phyloP scores from a whole-genome alignment of 2,329 filamentous ascomycete genomes.

The Ophiognomonia clavigignenti-juglandacearum region DNA sequence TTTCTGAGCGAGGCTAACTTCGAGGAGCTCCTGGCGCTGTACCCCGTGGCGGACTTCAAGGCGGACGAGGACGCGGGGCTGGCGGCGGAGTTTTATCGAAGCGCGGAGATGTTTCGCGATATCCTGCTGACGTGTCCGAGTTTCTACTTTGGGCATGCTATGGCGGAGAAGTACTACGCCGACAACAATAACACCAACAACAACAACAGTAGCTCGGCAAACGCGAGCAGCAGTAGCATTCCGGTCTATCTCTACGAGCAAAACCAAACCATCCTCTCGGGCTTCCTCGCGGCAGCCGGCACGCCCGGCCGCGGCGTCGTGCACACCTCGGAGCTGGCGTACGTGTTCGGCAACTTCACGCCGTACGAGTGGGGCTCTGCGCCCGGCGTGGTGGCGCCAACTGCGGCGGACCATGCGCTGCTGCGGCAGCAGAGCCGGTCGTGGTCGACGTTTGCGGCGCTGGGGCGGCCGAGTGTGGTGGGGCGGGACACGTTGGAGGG shows the following conservation, averaged over 20 bases:
- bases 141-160: conserved; percentile 3
- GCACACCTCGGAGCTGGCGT: not conserved
- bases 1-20: not conserved
- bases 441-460: conserved; percentile 1
- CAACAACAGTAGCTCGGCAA: too few species aligned
- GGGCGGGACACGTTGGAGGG: not conserved
- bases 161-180: not conserved
- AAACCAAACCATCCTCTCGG: conserved; percentile 1
- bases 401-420: not conserved
- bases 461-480: not conserved
- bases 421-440: not conserved
- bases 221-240: too few species aligned
- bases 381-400: not conserved
- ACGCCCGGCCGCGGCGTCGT: conserved; percentile 1
- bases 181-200: not conserved
- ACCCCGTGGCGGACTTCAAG: not conserved
- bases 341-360: conserved; percentile 2
- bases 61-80: not conserved
- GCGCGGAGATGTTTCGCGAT: not conserved
- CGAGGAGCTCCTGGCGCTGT: not conserved
- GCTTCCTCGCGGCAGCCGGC: not conserved
- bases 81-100: not conserved
- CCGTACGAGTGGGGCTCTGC: not conserved
- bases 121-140: conserved; percentile 1
- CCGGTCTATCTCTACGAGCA: not conserved